Conservation (phyloP, 2,329 filamentous ascomycete genomes). For the Rhytidhysteron rufulum region DNA sequence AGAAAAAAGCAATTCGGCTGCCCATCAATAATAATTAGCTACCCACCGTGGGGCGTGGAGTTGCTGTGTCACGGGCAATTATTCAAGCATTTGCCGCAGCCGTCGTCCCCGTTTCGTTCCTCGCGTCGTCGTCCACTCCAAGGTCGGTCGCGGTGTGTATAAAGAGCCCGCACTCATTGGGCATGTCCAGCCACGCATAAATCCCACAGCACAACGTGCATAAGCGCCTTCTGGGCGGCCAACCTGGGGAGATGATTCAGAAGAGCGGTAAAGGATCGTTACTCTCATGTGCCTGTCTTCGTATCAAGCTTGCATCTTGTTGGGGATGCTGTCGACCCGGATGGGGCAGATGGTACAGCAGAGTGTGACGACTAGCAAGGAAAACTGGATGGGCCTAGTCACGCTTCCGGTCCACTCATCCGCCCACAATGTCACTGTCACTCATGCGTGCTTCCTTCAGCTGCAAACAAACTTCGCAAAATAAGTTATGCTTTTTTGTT, state of each 20-base stretch:
- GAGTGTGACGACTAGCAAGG: constrained; percentile 1
- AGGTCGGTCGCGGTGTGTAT: neutral
- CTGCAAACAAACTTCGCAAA: no score
- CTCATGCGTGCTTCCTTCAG: neutral
- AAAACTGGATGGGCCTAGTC: neutral
- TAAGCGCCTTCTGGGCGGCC: constrained; percentile 31
- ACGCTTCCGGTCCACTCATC: neutral
- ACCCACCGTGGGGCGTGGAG: neutral
- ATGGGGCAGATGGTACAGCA: neutral
- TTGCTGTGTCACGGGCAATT: constrained; percentile 19
- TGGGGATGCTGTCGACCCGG: constrained; percentile 12
- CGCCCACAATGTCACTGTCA: constrained; percentile 8
- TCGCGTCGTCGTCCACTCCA: constrained; percentile 7
- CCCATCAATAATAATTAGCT: no score
- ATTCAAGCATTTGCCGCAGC: constrained; percentile 13
- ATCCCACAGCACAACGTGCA: constrained; percentile 29
- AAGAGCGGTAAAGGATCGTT: constrained; percentile 34
- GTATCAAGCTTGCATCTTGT: constrained; percentile 28
- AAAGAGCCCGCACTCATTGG: constrained; percentile 20
- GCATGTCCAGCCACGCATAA: constrained; percentile 21
- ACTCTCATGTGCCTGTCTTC: constrained; percentile 21
- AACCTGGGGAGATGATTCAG: constrained; percentile 28
- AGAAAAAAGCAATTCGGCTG: no score
- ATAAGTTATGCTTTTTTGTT: constrained; percentile 27
- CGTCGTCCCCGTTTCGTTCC: constrained; percentile 7